Base-by-base conservation (phyloP, 1,139 yeast genomes). In the Taphrina confusa region DNA sequence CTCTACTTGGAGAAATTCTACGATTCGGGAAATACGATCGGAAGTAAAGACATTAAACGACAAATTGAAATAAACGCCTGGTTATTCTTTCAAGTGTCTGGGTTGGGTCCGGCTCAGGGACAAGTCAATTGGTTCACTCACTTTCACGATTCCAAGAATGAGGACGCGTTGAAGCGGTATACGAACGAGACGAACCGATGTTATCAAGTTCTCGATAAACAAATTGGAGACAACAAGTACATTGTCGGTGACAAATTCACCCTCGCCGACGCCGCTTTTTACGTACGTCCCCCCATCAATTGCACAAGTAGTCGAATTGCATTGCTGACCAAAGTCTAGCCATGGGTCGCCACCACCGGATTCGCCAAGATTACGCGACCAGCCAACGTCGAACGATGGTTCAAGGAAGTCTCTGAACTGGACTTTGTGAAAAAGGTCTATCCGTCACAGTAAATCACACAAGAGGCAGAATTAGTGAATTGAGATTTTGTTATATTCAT, bases 1-100 rank as follows among this genome's bases (percentile, higher is more conserved):
- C 73, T 75, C 64, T 83, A 81, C 66, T 70, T 83, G 49, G 81
- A 78, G 61, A 81, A 79, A 61, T 79, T 77, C 60, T 81, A 77
- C 67, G 50, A 45, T 37, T 6, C 27, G 18, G 50, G 50, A 20
- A 45, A 45, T 37, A 45, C 36, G 14, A 30, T 45, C 33, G 50
- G 50, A 2, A 28, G 50, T 18, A 45, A 25, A 16, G 85, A 81
- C 67, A 76, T 73, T 61, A 80, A 78, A 31, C 59, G 49, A 49
- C 65, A 63, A 52, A 65, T 64, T 34, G 60, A 61, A 23, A 64
- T 63, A 37, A 64, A 63, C 60, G 63, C 62, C 55, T 63, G 65
- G 65, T 58, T 61, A 33, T 45, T 45, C 25, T 45, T 45, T 37
- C 50, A 45, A 16, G 50, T 27, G 2, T 42, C 46, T 9, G 46